Evolutionary conservation across 2,329 filamentous ascomycete genomes (phyloP), one percentile per base, ranked within the genome.

Genomic region (Alternaria sp.): DNA sequence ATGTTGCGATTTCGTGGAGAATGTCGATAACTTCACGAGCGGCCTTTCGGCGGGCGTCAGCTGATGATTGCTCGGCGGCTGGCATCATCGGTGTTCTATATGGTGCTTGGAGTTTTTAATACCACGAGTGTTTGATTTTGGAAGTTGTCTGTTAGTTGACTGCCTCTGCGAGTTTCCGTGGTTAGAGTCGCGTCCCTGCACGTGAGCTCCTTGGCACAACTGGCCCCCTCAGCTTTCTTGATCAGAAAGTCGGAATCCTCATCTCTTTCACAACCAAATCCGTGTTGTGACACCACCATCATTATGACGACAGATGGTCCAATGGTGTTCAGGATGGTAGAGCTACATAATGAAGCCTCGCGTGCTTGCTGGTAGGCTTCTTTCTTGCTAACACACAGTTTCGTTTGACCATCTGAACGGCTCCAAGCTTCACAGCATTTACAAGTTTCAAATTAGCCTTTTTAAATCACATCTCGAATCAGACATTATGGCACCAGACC

Each of bases 11-110:
- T 75, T 95, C 91, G 68, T 92, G 87, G 29, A 93, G 84, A 46
- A 94, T 92, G 74, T 93, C 90, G 62, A 95, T 90, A 51, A 77
- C 91, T 72, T 94, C 90, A 68, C 92, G 89, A 17, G 91, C 91
- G 26, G 90, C 90, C 67, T 86, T 86, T 76, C 91, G 89, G 78
- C 92, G 92, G 21, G 72, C 72, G 39, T 77, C 74, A 42, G 72
- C 70, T 4, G 73, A 69, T 3, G 68, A 63, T n/a, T 69, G 64
- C 55, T 69, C 65, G 21, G 62, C 63, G 5, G 55, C 55, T 48
- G 67, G 67, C 68, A 70, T 70, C 41, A 44, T 39, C 13, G 24
- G 26, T 48, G 21, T 48, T 34, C 8, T 13, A 23, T 36, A 24
- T 34, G 33, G 17, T 14, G 23, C 29, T 36, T 40, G 11, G 31